Conservation (phyloP, 2,329 filamentous ascomycete genomes). For the Colletotrichum magnum region DNA sequence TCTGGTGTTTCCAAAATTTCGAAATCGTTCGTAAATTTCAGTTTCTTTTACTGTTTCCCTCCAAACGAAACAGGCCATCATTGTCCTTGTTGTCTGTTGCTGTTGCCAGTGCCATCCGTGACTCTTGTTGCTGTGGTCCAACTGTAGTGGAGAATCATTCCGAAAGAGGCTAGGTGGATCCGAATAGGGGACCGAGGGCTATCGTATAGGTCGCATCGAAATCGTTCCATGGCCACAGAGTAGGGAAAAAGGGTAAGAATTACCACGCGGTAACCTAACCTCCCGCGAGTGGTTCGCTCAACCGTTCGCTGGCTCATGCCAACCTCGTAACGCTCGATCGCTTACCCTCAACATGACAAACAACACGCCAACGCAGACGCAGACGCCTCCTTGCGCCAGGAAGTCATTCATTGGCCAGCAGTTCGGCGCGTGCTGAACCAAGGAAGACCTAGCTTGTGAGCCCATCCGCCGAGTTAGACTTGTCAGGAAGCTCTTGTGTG, state of each 20-base stretch:
- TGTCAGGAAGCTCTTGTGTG: constrained; percentile 2
- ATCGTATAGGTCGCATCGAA: too few relatives aligned
- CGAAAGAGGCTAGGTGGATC: too few relatives aligned
- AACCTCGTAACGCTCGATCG: neutral
- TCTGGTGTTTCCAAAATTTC: too few relatives aligned
- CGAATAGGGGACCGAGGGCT: too few relatives aligned
- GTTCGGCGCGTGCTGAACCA: constrained; percentile 24
- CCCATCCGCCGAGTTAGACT: constrained; percentile 27
- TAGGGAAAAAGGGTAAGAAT: constrained; percentile 3
- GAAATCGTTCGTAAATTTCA: too few relatives aligned
- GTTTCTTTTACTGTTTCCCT: too few relatives aligned
- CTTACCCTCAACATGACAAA: constrained; percentile 26
- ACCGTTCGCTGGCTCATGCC: constrained; percentile 5
- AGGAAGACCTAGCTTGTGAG: constrained; percentile 15
- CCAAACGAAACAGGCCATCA: too few relatives aligned
- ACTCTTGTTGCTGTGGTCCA: too few relatives aligned
- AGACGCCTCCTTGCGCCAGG: constrained; percentile 22
- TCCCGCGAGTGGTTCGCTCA: constrained; percentile 7
- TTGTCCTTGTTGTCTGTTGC: too few relatives aligned
- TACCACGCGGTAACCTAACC: neutral
- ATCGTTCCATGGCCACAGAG: constrained; percentile 11
- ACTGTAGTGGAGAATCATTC: too few relatives aligned
- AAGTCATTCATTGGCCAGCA: constrained; percentile 28
- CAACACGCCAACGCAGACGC: constrained; percentile 16
- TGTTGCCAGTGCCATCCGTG: too few relatives aligned